Evolutionary conservation across 78 protist species (phyloP), one percentile per base, ranked within the genome.

Genomic region (Protostelium mycophagum): DNA sequence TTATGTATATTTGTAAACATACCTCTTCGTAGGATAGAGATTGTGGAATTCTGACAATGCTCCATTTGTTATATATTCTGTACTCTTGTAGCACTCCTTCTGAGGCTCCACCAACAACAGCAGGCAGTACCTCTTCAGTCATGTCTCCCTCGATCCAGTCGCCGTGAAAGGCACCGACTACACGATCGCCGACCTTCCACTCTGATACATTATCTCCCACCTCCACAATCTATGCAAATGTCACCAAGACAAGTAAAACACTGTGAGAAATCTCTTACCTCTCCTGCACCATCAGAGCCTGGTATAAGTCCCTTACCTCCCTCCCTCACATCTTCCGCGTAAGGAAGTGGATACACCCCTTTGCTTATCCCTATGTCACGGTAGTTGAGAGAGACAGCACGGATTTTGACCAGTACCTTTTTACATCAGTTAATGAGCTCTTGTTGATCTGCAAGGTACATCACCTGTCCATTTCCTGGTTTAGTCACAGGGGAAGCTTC

Each of bases 81-180:
- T 88, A 88, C 31, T 88, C 38, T n/a, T 84, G 39, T 9, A 88
- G 51, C 0, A 84, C 90, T 28, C 90, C 90, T 36, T 31, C 35
- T 1, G 84, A 83, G 83, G 90, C 87, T 29, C 36, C 83, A 0
- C 90, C 90, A 36, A 88, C 36, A 16, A 51, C 73, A 16, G 73
- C 73, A 51, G 73, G 73, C 31, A 51, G 73, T 5, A 51, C 73
- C 73, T 51, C 73, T 5, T 5, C 31, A 10, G 90, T 88, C 31
- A 83, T 88, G 0, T 88, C 90, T 34, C 90, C 90, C 37, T 88
- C 90, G 38, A 88, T 38, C 90, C 90, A 88, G 51, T 88, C 90
- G 1, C 87, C 37, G 37, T 85, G 84, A 84, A 88, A 88, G 84
- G 83, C 84, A 63, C 90, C 35, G 34, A 85, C 38, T 29, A 88